Conservation (phyloP, 306 rosid genomes). For the Cicer bijugum region DNA sequence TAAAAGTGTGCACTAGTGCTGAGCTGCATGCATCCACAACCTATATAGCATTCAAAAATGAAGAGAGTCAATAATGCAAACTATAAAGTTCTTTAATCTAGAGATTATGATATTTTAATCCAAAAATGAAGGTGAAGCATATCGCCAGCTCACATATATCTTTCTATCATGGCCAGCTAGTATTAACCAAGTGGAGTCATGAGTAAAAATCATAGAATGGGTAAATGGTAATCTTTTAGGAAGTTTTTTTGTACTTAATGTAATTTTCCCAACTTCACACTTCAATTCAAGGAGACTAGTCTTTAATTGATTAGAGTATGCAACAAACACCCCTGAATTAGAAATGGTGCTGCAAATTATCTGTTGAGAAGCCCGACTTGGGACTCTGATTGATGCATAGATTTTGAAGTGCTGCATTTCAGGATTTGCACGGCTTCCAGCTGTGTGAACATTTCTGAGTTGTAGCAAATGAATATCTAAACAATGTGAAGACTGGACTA, state of each 20-base stretch:
- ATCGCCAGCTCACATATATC: constrained; percentile 72
- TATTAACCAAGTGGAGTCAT: constrained; percentile 81
- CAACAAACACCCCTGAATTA: constrained; percentile 69
- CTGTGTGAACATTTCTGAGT: constrained; percentile 52
- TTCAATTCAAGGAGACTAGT: constrained; percentile 71
- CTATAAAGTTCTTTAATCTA: neutral
- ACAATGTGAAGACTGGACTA: constrained; percentile 71
- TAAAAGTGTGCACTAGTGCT: constrained; percentile 67
- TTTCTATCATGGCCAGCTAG: constrained; percentile 87
- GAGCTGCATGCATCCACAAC: constrained; percentile 67
- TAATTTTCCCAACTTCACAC: constrained; percentile 52
- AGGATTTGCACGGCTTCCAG: constrained; percentile 57
- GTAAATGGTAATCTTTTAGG: constrained; percentile 72
- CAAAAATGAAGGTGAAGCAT: constrained; percentile 15
- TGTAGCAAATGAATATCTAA: constrained; percentile 65
- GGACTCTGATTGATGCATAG: constrained; percentile 53
- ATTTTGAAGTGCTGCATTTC: constrained; percentile 35
- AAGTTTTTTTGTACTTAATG: constrained; percentile 61
- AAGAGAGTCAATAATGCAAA: constrained; percentile 33
- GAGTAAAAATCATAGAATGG: constrained; percentile 84
- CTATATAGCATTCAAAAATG: constrained; percentile 50
- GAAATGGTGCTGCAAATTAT: constrained; percentile 86
- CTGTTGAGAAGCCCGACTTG: constrained; percentile 68
- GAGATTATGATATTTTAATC: constrained; percentile 8
- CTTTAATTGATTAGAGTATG: constrained; percentile 76